Base-by-base conservation (phyloP, 257 asterid species). In the Plantago elongata region DNA sequence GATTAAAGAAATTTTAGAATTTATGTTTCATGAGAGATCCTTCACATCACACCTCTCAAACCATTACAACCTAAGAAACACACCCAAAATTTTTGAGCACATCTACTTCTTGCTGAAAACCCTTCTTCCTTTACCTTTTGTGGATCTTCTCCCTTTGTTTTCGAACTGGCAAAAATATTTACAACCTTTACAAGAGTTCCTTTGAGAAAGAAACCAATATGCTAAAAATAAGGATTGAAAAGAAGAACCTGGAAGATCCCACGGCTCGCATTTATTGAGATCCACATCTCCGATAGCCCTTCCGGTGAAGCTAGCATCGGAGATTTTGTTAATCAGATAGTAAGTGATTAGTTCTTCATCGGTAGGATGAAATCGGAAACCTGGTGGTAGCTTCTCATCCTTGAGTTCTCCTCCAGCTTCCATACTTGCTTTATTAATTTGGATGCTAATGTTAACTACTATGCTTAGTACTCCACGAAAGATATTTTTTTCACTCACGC, bases 181-280 rank as follows among this genome's bases (percentile, higher is more conserved):
- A 22, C 27, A 1, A 22, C 27, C 27, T 22, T 22, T 22, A 22
- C 27, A 22, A 22, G 27, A 22, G 27, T 1, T 22, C 27, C 27
- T 22, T 22, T 22, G 3, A 7, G 8, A 15, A 17, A 56, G 13
- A 47, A 17, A 29, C 40, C 52, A 37, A 13, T 16, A 43, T 29
- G 9, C 37, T 11, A 54, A 54, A 15, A 9, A 6, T 30, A 13
- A 46, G 61, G 15, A 46, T 49, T 45, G 46, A 62, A n/a, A 7
- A 73, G 30, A 65, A 64, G 5, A 72, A 81, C 96, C 95, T 76
- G 96, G 98, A 74, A 91, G 95, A 82, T 85, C 94, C 96, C 98
- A 91, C 0, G 98, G 98, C 82, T 91, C 98, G 37, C 81, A 79
- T 73, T 91, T 91, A 82, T 88, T 91, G 67, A 91, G 94, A 79